phyloP scores from a whole-genome alignment of 805 yeast genomes.

The Starmerella powellii region DNA sequence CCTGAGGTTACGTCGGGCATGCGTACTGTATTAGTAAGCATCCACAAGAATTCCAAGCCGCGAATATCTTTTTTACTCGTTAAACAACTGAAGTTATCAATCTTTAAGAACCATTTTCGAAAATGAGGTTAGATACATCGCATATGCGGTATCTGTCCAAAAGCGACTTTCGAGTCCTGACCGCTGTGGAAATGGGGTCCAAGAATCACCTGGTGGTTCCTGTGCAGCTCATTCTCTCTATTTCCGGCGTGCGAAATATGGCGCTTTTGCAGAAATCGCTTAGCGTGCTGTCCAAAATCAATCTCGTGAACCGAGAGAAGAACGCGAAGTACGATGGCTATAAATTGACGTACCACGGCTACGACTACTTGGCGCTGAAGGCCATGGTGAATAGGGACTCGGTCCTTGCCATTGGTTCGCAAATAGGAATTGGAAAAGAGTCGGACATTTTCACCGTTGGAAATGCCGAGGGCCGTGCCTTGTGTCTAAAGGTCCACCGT shows the following conservation, averaged over 20 bases:
- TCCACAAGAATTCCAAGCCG: too few relatives aligned
- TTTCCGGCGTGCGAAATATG: conserved; percentile 64
- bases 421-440: conserved; percentile 95
- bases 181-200: conserved; percentile 77
- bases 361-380: conserved; percentile 82
- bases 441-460: conserved; percentile 84
- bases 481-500: conserved; percentile 81
- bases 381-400: conserved; percentile 66
- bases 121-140: conserved; percentile 82
- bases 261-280: conserved; percentile 70
- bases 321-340: conserved; percentile 95
- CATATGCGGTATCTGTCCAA: conserved; percentile 87
- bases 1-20: too few relatives aligned
- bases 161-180: conserved; percentile 81
- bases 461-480: conserved; percentile 49
- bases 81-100: too few relatives aligned
- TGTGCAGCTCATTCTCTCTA: conserved; percentile 62
- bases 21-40: too few relatives aligned
- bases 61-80: too few relatives aligned
- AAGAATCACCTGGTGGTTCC: conserved; percentile 93
- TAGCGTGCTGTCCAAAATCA: conserved; percentile 76
- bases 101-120: too few relatives aligned
- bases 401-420: conserved; percentile 66
- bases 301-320: conserved; percentile 61
- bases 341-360: conserved; percentile 75